phyloP scores from a whole-genome alignment of 805 yeast genomes.

The Saturnispora diversa region DNA sequence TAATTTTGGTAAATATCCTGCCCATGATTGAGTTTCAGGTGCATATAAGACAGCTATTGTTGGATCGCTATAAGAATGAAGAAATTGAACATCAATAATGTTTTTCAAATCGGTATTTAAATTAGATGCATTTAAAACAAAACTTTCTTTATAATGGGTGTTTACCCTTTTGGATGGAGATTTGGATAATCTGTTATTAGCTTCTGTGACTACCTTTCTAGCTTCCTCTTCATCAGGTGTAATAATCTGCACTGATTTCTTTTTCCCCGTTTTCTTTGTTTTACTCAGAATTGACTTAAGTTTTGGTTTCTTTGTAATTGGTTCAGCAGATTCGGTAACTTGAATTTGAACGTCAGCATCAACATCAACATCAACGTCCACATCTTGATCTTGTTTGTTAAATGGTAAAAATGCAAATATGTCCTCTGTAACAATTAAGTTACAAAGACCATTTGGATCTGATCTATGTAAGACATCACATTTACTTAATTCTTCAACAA shows the following conservation, averaged over 20 bases:
- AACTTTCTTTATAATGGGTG: constrained; percentile 40
- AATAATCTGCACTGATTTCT: constrained; percentile 3
- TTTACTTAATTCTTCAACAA: constrained; percentile 34
- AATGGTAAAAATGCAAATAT: constrained; percentile 67
- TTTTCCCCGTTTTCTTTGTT: constrained; percentile 1
- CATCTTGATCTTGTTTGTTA: constrained; percentile 34
- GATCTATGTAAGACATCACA: constrained; percentile 40
- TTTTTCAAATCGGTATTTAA: constrained; percentile 51
- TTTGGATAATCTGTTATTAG: constrained; percentile 1
- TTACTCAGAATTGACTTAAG: constrained; percentile 7
- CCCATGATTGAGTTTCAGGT: constrained; percentile 50
- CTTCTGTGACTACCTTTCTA: constrained; percentile 1
- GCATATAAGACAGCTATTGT: constrained; percentile 39
- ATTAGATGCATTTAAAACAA: constrained; percentile 46
- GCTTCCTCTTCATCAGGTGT: constrained; percentile 8
- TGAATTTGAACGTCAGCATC: too few species aligned
- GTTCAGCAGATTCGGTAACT: too few species aligned
- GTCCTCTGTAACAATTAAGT: constrained; percentile 57
- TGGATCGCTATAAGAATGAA: constrained; percentile 72
- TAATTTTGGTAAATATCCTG: constrained; percentile 55
- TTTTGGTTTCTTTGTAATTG: constrained; percentile 9
- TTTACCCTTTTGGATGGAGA: constrained; percentile 8
- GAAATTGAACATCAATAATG: constrained; percentile 63
- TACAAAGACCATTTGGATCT: constrained; percentile 55
- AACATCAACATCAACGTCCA: constrained; percentile 30